Evolutionary conservation across 768 basidiomycete species (phyloP).

Genomic region (Kwoniella shandongensis): DNA sequence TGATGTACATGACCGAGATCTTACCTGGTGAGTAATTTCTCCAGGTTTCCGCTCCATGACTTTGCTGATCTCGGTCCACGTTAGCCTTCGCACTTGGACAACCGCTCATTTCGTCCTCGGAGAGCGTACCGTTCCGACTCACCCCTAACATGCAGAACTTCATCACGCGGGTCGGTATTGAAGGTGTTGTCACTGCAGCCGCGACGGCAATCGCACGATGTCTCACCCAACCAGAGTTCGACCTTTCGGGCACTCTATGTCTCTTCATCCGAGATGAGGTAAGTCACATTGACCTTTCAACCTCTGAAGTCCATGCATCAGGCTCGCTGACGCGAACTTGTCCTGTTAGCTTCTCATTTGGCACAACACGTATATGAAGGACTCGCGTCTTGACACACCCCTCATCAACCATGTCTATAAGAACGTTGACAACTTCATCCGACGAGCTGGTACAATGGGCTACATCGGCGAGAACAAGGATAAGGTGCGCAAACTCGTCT

Average conservation of each 20-base stretch:
- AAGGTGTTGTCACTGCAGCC: slow-evolving; percentile 81
- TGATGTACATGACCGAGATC: slow-evolving; percentile 89
- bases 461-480: slow-evolving; percentile 47
- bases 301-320: slow-evolving; percentile 63
- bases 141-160: slow-evolving; percentile 96
- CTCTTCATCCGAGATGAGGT: slow-evolving; percentile 94
- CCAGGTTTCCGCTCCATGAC: too few species aligned
- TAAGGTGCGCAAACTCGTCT: slow-evolving; percentile 34
- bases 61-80: slow-evolving; percentile 34
- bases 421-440: slow-evolving; percentile 50
- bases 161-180: slow-evolving; percentile 80
- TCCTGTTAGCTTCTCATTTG: slow-evolving; percentile 31
- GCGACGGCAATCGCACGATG: slow-evolving; percentile 89
- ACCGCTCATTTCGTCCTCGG: slow-evolving; percentile 70
- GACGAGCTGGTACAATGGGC: slow-evolving; percentile 44
- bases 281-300: slow-evolving; percentile 66
- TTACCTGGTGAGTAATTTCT: slow-evolving; percentile 65
- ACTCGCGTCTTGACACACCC: slow-evolving; percentile 39
- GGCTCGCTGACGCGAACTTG: slow-evolving; percentile 57
- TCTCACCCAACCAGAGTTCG: slow-evolving; percentile 91
- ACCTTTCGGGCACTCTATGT: slow-evolving; percentile 86
- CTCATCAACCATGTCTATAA: slow-evolving; percentile 44
- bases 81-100: slow-evolving; percentile 55
- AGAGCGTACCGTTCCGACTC: slow-evolving; percentile 92
- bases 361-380: slow-evolving; percentile 45